Conservation (phyloP, 495 filamentous ascomycete genomes). For the Physcia stellaris region DNA sequence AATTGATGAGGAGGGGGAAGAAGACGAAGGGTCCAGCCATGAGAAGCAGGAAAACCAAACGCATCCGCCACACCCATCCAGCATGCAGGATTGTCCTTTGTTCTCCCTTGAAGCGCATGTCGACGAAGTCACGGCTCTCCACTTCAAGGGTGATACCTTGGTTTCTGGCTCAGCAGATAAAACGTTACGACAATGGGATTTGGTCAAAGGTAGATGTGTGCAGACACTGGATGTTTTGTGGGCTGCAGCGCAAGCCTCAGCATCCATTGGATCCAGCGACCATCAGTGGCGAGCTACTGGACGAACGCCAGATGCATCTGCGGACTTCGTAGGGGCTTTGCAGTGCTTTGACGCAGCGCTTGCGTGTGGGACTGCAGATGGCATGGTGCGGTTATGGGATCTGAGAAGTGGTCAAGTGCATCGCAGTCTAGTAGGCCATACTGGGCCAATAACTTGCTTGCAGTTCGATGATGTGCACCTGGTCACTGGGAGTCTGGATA, state of each 20-base stretch:
- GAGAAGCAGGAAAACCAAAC: slow-evolving; percentile 45
- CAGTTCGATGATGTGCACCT: slow-evolving; percentile 96
- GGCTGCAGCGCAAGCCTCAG: slow-evolving; percentile 85
- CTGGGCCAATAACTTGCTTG: slow-evolving; percentile 84
- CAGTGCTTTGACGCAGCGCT: slow-evolving; percentile 96
- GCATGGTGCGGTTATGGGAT: slow-evolving; percentile 97
- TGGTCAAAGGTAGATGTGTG: slow-evolving; percentile 87
- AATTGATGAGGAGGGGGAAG: slow-evolving; percentile 48
- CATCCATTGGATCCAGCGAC: slow-evolving; percentile 40
- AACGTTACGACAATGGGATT: slow-evolving; percentile 93
- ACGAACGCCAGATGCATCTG: slow-evolving; percentile 48
- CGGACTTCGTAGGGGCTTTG: slow-evolving; percentile 87
- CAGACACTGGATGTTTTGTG: slow-evolving; percentile 98
- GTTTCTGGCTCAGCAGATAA: slow-evolving; percentile 96
- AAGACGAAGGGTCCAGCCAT: slow-evolving; percentile 38
- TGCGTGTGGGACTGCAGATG: slow-evolving; percentile 95
- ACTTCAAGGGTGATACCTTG: slow-evolving; percentile 76
- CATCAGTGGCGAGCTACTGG: slow-evolving; percentile 41
- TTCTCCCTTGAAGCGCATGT: slow-evolving; percentile 83
- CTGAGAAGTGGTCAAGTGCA: slow-evolving; percentile 91
- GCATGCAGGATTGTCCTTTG: slow-evolving; percentile 74
- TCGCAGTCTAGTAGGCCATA: slow-evolving; percentile 90
- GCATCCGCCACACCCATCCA: slow-evolving; percentile 42
- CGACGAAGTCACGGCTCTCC: slow-evolving; percentile 85
- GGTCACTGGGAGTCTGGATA: slow-evolving; percentile 85